Percentiles rank a stretch among this genome's conserved stretches.
Conservation (phyloP, 2,329 filamentous ascomycete species). For the Claviceps citrina region DNA sequence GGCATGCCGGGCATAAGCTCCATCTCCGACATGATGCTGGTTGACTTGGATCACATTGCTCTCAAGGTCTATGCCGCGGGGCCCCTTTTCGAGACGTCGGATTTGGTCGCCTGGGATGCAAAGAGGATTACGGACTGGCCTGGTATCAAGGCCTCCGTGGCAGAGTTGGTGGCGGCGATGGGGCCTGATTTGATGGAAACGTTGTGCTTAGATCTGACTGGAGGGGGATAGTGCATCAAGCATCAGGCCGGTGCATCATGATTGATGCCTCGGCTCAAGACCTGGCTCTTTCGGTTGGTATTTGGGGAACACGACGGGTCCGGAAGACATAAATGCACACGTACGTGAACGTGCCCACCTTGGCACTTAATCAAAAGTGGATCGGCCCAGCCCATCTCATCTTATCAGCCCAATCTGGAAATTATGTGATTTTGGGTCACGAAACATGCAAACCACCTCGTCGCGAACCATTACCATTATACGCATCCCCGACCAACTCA, state of each 20-base stretch:
- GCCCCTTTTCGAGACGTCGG: slow-evolving; percentile 27
- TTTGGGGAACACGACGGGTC: too few species aligned
- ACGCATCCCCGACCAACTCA: not conserved
- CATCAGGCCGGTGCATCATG: too few species aligned
- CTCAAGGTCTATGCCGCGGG: slow-evolving; percentile 30
- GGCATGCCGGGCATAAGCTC: slow-evolving; percentile 53
- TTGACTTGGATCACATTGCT: slow-evolving; percentile 44
- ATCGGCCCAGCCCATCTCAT: too few species aligned
- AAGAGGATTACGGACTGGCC: slow-evolving; percentile 32
- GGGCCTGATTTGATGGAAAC: slow-evolving; percentile 42
- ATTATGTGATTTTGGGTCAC: not conserved
- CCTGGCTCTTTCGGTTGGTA: too few species aligned
- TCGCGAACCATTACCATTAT: not conserved
- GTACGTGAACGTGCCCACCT: too few species aligned
- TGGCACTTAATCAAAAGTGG: too few species aligned
- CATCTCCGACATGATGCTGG: slow-evolving; percentile 32
- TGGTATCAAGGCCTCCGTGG: slow-evolving; percentile 46
- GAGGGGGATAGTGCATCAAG: not conserved
- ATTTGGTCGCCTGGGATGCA: slow-evolving; percentile 45
- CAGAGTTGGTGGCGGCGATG: slow-evolving; percentile 50
- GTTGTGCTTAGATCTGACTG: slow-evolving; percentile 43
- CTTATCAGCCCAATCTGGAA: not conserved
- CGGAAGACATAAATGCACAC: too few species aligned
- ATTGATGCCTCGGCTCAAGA: too few species aligned
- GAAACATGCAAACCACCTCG: not conserved